A percentile compares a stretch with the other conserved stretches of the same genome.
These are phyloP conservation scores for Dryadomyces quercus-mongolicae DNA, from an alignment of 2,329 filamentous ascomycete species.

Conservation along the genomic window DNA sequence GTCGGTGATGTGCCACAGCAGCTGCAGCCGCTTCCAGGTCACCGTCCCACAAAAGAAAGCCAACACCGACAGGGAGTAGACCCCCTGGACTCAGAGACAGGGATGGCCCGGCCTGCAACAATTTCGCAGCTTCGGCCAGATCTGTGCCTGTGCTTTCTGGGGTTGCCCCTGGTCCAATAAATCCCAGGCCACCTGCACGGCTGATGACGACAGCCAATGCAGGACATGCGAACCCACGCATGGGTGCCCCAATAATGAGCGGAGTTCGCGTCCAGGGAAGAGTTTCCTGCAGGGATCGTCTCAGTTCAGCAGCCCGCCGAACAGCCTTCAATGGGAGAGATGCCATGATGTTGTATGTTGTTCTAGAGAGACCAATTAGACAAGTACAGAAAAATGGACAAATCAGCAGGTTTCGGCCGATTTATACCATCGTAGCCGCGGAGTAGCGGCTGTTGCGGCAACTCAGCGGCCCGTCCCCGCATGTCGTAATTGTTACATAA, in stretches of 20 bases:
- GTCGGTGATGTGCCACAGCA: conserved; percentile 37
- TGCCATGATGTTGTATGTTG: neutral
- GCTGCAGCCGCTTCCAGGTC: conserved; percentile 28
- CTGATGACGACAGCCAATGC: conserved; percentile 26
- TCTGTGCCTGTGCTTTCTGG: conserved; percentile 6
- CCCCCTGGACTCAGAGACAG: neutral
- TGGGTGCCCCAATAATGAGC: conserved; percentile 27
- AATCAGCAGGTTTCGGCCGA: too few species aligned
- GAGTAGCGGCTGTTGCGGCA: too few species aligned
- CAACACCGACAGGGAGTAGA: conserved; percentile 42
- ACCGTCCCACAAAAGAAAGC: conserved; percentile 46
- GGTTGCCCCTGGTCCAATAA: conserved; percentile 12
- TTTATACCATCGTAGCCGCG: too few species aligned
- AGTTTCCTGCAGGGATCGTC: conserved; percentile 8
- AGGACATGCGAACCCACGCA: conserved; percentile 25
- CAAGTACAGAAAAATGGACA: too few species aligned
- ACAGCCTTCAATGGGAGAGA: conserved; percentile 6
- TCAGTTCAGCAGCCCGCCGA: conserved; percentile 5
- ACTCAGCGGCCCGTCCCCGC: too few species aligned
- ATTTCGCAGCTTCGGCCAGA: neutral
- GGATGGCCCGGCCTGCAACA: conserved; percentile 16
- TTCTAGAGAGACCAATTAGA: neutral
- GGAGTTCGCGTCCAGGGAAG: conserved; percentile 25
- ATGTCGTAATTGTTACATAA: too few species aligned
- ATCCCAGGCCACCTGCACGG: conserved; percentile 27